These are phyloP conservation scores for Chrysanthemum lavandulifolium DNA, from an alignment of 129 eudicot species.

Conservation along the genomic window DNA sequence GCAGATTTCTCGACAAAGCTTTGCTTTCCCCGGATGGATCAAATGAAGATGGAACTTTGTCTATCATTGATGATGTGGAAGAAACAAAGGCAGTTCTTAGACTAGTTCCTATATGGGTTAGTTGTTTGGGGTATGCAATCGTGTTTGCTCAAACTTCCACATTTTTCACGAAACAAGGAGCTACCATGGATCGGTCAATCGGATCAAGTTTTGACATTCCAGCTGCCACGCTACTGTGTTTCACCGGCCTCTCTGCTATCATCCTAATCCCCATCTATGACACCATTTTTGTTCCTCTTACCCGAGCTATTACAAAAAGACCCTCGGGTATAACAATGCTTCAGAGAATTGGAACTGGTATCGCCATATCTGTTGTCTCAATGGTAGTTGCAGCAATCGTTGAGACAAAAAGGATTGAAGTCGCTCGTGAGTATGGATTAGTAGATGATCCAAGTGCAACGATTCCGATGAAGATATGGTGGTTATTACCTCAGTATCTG, in stretches of 20 bases:
- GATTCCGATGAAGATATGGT: conserved; percentile 72
- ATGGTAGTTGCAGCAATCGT: conserved; percentile 58
- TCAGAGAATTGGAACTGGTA: conserved; percentile 70
- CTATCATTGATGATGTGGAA: conserved; percentile 43
- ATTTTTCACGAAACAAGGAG: conserved; percentile 71
- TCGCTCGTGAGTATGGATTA: conserved; percentile 46
- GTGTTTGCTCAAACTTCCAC: conserved; percentile 61
- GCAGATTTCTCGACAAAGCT: conserved; percentile 62
- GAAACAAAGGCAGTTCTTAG: conserved; percentile 54
- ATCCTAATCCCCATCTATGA: conserved; percentile 68
- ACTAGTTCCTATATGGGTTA: conserved; percentile 58
- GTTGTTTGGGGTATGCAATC: conserved; percentile 51
- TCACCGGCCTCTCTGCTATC: conserved; percentile 38
- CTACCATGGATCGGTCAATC: conserved; percentile 67
- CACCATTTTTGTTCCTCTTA: conserved; percentile 53
- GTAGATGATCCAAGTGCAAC: conserved; percentile 33
- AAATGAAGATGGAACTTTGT: conserved; percentile 22
- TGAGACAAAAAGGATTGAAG: conserved; percentile 53
- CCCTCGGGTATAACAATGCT: conserved; percentile 73
- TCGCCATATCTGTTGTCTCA: conserved; percentile 40
- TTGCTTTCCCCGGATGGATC: conserved; percentile 35
- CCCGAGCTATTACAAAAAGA: conserved; percentile 35
- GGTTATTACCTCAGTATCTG: conserved; percentile 66
- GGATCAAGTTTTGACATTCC: conserved; percentile 50
- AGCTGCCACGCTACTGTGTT: conserved; percentile 68